Evolutionary conservation across 1,139 yeast species (phyloP), one percentile per base, ranked within the genome.

Genomic region (Lodderomyces elongisporus): DNA sequence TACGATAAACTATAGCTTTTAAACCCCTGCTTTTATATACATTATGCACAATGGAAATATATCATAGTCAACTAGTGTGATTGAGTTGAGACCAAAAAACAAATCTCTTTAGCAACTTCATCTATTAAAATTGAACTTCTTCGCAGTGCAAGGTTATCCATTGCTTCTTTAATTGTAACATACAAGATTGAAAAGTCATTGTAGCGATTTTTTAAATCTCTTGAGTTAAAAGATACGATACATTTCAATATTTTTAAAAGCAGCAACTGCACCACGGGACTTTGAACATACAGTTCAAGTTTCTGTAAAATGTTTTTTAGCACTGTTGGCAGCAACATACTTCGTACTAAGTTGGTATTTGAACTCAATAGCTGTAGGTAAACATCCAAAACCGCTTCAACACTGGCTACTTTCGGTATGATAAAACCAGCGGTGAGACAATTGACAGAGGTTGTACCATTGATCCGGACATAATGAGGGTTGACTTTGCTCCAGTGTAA

Each of bases 351-450:
- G 0, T 38, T 32, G 9, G 38, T 32, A 38, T 54, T 46, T 5
- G 47, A 34, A 2, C 51, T 48, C 21, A 68, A 41, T 12, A 69
- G 49, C 41, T 63, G 61, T 39, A 62, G 51, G 38, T 63, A 68
- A 33, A 53, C 60, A 29, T 66, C 72, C 20, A 68, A 46, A 1
- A 65, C 54, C 4, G 67, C 59, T 42, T 68, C 74, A 31, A 67
- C 40, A 41, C 61, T 69, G 4, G 72, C 61, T 2, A 64, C 66
- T 37, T 58, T 60, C 15, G 60, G 53, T 30, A 68, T 41, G 38
- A 66, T 46, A 36, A 69, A 67, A 2, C 74, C 74, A 5, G 58
- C 59, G 6, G 55, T 49, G 16, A 69, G 44, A 40, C 70, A 62
- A 17, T 52, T 51, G 4, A 49, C 37, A 2, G 69, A 66, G 12